Evolutionary conservation across 345 rosid genomes (phyloP).

Genomic region (Gossypium thurberi): DNA sequence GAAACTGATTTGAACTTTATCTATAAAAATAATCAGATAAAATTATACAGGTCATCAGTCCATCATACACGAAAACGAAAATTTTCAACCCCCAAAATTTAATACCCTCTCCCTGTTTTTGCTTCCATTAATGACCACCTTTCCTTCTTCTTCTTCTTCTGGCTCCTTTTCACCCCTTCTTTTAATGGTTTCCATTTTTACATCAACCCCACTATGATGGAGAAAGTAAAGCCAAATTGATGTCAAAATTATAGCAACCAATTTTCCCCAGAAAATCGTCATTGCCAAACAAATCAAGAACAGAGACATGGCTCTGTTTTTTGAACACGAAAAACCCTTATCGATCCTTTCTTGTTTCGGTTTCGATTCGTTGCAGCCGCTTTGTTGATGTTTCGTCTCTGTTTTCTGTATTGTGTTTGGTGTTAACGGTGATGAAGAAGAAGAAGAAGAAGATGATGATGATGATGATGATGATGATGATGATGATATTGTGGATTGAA

Average conservation of each 20-base stretch:
- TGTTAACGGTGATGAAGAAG: background rate
- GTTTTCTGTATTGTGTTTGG: constrained; percentile 8
- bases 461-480: background rate
- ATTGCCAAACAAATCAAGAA: constrained; percentile 17
- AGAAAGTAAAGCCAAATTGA: constrained; percentile 24
- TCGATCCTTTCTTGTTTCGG: background rate
- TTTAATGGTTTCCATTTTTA: background rate
- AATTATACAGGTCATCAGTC: too few relatives aligned
- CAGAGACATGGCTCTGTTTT: constrained; percentile 9
- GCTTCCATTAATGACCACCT: constrained; percentile 22
- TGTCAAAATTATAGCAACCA: constrained; percentile 32
- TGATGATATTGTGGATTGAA: background rate
- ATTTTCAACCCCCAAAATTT: too few relatives aligned
- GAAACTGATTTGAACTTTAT: too few relatives aligned
- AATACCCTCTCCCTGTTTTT: too few relatives aligned
- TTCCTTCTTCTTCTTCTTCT: constrained; percentile 8
- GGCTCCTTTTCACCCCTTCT: background rate
- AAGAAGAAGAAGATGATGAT: background rate
- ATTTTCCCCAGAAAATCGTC: constrained; percentile 33
- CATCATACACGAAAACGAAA: too few relatives aligned
- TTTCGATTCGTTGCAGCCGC: background rate
- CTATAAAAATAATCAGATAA: too few relatives aligned
- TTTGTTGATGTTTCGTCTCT: background rate
- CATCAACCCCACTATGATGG: background rate
- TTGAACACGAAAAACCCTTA: background rate